These are phyloP conservation scores for Sordariomycetes sp. DNA, from an alignment of 2,329 filamentous ascomycete species.

Conservation along the genomic window DNA sequence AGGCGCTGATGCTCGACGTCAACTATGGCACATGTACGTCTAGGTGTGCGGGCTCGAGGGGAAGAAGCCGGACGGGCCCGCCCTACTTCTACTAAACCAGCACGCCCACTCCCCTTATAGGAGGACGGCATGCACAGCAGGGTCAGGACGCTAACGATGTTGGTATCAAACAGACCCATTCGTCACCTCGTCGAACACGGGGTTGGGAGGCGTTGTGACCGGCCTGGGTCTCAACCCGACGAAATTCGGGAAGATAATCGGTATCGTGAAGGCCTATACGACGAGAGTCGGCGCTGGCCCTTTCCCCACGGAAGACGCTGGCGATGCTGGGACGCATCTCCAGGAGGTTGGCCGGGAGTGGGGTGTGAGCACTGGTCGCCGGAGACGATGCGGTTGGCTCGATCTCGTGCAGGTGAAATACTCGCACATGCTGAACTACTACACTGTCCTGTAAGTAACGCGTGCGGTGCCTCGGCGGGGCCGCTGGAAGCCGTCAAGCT, in stretches of 20 bases:
- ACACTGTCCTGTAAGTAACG: conserved; percentile 34
- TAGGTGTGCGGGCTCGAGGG: background rate
- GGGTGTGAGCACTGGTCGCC: conserved; percentile 9
- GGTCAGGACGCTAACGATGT: background rate
- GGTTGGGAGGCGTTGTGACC: conserved; percentile 13
- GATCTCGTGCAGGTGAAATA: conserved; percentile 62
- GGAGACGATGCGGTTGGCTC: conserved; percentile 31
- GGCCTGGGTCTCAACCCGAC: conserved; percentile 30
- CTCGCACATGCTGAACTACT: conserved; percentile 52
- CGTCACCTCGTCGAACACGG: conserved; percentile 16
- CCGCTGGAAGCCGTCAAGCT: background rate
- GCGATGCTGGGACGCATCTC: conserved; percentile 24
- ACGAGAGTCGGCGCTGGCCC: conserved; percentile 50
- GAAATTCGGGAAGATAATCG: conserved; percentile 47
- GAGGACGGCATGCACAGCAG: background rate
- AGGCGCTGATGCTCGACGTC: conserved; percentile 54
- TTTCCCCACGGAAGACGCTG: conserved; percentile 48
- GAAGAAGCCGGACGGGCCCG: background rate
- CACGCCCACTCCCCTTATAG: background rate
- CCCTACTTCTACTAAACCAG: background rate
- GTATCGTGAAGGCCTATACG: conserved; percentile 53
- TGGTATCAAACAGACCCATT: conserved; percentile 11
- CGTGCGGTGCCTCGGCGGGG: background rate
- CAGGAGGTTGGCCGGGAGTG: conserved; percentile 31
- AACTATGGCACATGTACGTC: conserved; percentile 28